Evolutionary conservation across 345 rosid genomes (phyloP), one percentile per base, ranked within the genome.

Genomic region (Stellera chamaejasme): DNA sequence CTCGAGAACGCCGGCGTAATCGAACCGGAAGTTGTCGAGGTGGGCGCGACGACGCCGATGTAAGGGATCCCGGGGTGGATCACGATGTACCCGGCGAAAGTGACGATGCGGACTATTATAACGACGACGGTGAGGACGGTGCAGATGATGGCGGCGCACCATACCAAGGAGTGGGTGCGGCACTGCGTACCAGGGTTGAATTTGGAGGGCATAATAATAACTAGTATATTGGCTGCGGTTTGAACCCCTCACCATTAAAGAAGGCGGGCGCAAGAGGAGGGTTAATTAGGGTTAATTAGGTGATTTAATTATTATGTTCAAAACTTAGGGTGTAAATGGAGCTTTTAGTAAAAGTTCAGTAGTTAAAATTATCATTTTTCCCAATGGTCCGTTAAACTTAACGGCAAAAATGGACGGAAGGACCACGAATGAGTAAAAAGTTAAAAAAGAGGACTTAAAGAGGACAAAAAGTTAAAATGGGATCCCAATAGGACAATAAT

Each of bases 51-150:
- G 15, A 90, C 89, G 25, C 80, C 74, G 41, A 94, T 66, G 65
- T 77, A 64, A 1, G 97, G 99, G 19, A 87, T 68, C 27, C 96
- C 65, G 0, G 99, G 99, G 54, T 85, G 97, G 50, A 90, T 73
- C 4, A 90, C 65, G 16, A 80, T 2, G 76, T 94, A 94, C 8
- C 87, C 93, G 16, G 74, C 71, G 68, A 87, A 80, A 45, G 84
- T 60, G 2, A 61, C 73, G 42, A 94, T 72, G 45, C 99, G 93
- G 3, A 70, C 74, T 27, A 82, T 5, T 59, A 90, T 90, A 1
- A 87, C 90, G 2, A 65, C 90, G 13, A 83, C 2, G 39, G 82
- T 48, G 5, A 94, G 36, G 70, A 94, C 3, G 11, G 88, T 68
- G 79, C 97, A 94, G 47, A 94, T 52, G 45, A 83, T 57, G 42